phyloP scores from a whole-genome alignment of 805 yeast genomes.

The Teunomyces atbi region DNA sequence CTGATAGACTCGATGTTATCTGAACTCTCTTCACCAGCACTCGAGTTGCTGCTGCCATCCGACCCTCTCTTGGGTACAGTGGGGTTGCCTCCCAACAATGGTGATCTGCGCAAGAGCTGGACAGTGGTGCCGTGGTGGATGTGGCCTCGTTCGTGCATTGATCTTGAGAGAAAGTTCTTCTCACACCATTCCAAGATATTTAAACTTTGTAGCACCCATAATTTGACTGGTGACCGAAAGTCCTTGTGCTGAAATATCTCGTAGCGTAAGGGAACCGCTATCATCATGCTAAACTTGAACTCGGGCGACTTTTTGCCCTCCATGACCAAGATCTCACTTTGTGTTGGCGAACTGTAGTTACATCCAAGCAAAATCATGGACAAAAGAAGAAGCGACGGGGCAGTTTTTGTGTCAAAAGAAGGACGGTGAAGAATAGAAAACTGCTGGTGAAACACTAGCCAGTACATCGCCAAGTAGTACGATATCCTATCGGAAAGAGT shows the following conservation, averaged over 20 bases:
- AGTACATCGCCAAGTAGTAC: constrained; percentile 42
- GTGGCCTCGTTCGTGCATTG: constrained; percentile 77
- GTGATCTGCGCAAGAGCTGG: constrained; percentile 72
- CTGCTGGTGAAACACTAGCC: constrained; percentile 60
- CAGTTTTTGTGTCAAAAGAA: constrained; percentile 48
- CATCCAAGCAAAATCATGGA: constrained; percentile 61
- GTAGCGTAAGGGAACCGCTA: constrained; percentile 65
- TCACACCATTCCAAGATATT: constrained; percentile 76
- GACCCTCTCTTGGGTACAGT: constrained; percentile 21
- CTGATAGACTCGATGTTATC: constrained; percentile 15
- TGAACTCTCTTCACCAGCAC: constrained; percentile 37
- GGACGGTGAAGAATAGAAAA: constrained; percentile 60
- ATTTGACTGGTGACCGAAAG: constrained; percentile 71
- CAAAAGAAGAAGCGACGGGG: constrained; percentile 50
- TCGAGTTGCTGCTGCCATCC: constrained; percentile 22
- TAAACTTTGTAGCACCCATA: constrained; percentile 76
- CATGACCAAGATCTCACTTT: constrained; percentile 15
- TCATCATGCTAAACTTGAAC: constrained; percentile 42
- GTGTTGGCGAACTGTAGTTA: constrained; percentile 28
- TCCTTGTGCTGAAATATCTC: constrained; percentile 66
- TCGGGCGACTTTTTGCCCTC: constrained; percentile 27
- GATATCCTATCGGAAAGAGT: constrained; percentile 34
- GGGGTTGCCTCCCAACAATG: constrained; percentile 74
- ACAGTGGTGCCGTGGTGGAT: constrained; percentile 85
- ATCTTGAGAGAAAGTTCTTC: constrained; percentile 65